Evolutionary conservation across 192 early-diverging fungal species (phyloP).

Genomic region (Coemansia sp.): DNA sequence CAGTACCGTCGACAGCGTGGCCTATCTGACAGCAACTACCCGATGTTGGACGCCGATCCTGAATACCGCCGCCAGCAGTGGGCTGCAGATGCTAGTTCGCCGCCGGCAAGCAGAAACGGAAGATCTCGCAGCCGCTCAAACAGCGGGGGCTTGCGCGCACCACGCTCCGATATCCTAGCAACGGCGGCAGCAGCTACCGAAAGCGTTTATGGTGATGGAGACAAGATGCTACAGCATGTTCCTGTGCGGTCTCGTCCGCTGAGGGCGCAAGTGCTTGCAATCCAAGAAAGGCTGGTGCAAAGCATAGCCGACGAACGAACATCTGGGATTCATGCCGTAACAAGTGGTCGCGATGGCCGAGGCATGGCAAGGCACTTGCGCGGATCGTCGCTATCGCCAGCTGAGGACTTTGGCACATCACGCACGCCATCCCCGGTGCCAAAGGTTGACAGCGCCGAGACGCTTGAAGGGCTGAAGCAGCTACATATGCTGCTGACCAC

Average conservation of each 20-base stretch:
- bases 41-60: slow-evolving; percentile 15
- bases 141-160: slow-evolving; percentile 12
- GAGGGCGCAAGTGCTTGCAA: slow-evolving; percentile 6
- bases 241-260: slow-evolving; percentile 40
- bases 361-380: slow-evolving; percentile 6
- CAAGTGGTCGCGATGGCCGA: not conserved
- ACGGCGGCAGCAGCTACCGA: not conserved
- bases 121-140: slow-evolving; percentile 20
- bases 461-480: slow-evolving; percentile 30
- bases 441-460: slow-evolving; percentile 13
- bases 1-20: slow-evolving; percentile 3
- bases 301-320: slow-evolving; percentile 18
- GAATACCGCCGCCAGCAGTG: slow-evolving; percentile 13
- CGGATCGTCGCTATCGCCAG: slow-evolving; percentile 37
- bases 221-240: slow-evolving; percentile 7
- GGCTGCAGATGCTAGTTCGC: slow-evolving; percentile 6
- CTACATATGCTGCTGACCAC: slow-evolving; percentile 17
- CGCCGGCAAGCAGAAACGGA: not conserved
- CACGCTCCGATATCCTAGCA: not conserved
- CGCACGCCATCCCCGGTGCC: slow-evolving; percentile 13
- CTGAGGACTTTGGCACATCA: slow-evolving; percentile 4
- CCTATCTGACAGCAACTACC: slow-evolving; percentile 4
- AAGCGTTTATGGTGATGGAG: not conserved
- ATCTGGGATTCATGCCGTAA: not conserved
- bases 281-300: slow-evolving; percentile 37